Base-by-base conservation (phyloP, 2,329 filamentous ascomycete genomes). In the Claviceps maximensis region DNA sequence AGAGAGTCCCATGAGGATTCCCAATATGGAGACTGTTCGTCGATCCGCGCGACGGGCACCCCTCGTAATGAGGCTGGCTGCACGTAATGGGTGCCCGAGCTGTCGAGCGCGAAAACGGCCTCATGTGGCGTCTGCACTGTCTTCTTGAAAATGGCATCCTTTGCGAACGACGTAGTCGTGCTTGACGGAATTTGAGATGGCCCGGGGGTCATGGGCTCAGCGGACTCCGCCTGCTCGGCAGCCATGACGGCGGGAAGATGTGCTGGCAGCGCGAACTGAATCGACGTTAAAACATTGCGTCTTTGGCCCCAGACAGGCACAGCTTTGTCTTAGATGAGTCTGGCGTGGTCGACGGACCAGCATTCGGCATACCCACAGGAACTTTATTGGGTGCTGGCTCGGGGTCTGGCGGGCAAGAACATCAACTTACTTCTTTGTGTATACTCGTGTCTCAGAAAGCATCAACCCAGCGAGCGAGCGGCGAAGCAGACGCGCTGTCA, bases 11-110 rank as follows among this genome's bases (percentile, higher is more conserved):
- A 71, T 0, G 55, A 46, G 0, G 31, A 5, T 12, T 65, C 53
- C 67, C 65, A 70, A 50, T 70, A 67, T 0, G 57, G 51, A 1
- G 54, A 59, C 1, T 47, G 38, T 47, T 70, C 68, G 0, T 47
- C 55, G 21, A 69, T 61, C 15, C 60, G 64, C 3, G 49, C 29
- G 0, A 67, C 56, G 0, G 67, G 67, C 0, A 61, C 60, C 1
- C 63, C 61, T 2, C 56, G 53, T 1, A 70, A 55, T 10, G 58
- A 54, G 0, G 51, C 27, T 0, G 68, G 68, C 2, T 51, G 44
- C 0, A 56, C 44, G 45, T 63, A 70, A 0, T 55, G 58, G 1
- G 47, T 51, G 0, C 61, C 62, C 9, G 66, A 59, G 0, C 50
- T 48, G 15, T 56, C 64, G 13, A 61, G 38, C 1, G 52, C 6